These are phyloP conservation scores for Rhizopus delemar DNA, from an alignment of 371 early-diverging fungal species.

Conservation along the genomic window DNA sequence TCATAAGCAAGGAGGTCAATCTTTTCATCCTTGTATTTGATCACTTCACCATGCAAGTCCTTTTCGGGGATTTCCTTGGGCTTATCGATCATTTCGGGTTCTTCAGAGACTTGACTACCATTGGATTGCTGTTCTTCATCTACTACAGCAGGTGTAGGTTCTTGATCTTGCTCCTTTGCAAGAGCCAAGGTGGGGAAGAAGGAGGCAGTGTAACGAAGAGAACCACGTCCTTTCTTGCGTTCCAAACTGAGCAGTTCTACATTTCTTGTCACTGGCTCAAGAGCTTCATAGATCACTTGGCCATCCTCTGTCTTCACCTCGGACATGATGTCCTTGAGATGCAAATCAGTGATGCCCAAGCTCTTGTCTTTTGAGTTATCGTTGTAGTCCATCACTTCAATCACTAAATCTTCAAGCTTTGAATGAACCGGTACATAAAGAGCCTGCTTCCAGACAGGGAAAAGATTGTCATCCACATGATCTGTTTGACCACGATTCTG, in stretches of 20 bases:
- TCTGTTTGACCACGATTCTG: conserved; percentile 66
- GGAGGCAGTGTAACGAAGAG: conserved; percentile 64
- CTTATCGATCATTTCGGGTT: conserved; percentile 32
- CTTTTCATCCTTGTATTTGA: conserved; percentile 40
- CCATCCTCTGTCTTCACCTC: conserved; percentile 39
- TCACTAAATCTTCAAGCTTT: conserved; percentile 65
- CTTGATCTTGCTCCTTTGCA: conserved; percentile 36
- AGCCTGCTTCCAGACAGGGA: conserved; percentile 85
- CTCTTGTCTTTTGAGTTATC: conserved; percentile 66
- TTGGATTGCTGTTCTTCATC: conserved; percentile 11
- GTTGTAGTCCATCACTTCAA: conserved; percentile 84
- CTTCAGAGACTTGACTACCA: conserved; percentile 27
- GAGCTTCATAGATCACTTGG: conserved; percentile 43
- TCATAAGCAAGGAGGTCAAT: conserved; percentile 44
- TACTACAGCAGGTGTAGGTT: not conserved
- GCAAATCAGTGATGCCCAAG: conserved; percentile 61
- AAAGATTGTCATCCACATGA: conserved; percentile 66
- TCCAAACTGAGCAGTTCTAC: conserved; percentile 62
- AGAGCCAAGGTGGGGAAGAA: conserved; percentile 72
- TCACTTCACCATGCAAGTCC: conserved; percentile 48
- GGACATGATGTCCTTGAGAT: conserved; percentile 41
- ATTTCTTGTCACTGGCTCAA: conserved; percentile 41
- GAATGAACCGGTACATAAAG: conserved; percentile 72
- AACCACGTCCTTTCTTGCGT: conserved; percentile 65
- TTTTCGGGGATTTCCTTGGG: conserved; percentile 40